Conservation (phyloP, 2,329 filamentous ascomycete genomes). For the Neofusicoccum cordaticola region DNA sequence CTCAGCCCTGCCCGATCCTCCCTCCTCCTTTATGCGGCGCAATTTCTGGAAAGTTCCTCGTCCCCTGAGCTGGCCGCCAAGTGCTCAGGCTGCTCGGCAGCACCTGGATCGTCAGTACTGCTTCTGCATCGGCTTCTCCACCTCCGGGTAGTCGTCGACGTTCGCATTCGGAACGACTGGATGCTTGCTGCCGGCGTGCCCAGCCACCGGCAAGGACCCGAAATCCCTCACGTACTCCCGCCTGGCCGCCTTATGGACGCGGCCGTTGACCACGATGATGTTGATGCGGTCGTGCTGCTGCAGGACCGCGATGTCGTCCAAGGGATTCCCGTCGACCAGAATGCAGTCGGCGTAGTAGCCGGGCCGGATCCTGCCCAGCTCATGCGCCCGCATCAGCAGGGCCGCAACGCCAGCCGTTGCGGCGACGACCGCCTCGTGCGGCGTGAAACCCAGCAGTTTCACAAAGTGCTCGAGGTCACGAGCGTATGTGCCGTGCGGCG, state of each 20-base stretch:
- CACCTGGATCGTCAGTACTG: neutral
- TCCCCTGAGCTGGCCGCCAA: neutral
- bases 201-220: neutral
- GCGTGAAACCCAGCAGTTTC: conserved; percentile 45
- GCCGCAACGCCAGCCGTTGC: conserved; percentile 42
- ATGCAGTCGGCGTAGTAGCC: conserved; percentile 47
- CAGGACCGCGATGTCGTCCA: conserved; percentile 42
- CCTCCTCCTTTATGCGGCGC: neutral
- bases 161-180: neutral
- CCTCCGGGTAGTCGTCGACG: neutral
- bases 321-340: conserved; percentile 47
- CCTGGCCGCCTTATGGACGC: conserved; percentile 41
- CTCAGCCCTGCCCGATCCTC: neutral
- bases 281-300: conserved; percentile 46
- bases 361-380: conserved; percentile 42
- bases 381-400: conserved; percentile 41
- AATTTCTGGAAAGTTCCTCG: neutral
- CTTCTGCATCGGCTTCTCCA: neutral
- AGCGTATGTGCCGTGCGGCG: conserved; percentile 49
- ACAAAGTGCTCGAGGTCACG: conserved; percentile 48
- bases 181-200: neutral
- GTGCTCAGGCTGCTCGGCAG: neutral
- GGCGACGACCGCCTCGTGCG: conserved; percentile 45
- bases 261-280: conserved; percentile 49
- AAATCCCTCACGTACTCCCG: conserved; percentile 22